Evolutionary conservation across 441 rosid genomes (phyloP).

Genomic region (Aquilaria agallochum): DNA sequence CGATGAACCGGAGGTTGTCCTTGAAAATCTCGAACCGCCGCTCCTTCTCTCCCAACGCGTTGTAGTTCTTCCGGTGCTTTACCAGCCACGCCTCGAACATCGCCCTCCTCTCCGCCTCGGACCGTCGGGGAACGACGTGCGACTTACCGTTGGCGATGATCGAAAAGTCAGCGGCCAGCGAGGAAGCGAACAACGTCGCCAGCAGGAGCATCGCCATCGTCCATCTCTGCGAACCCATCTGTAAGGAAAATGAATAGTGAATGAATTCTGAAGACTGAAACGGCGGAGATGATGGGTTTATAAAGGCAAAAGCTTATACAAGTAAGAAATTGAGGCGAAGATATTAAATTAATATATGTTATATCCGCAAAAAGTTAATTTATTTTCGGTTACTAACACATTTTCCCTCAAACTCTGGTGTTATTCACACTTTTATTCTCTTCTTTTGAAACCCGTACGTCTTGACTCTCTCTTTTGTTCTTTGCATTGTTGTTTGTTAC

Average conservation of each 20-base stretch:
- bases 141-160: constrained; percentile 62
- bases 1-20: constrained; percentile 76
- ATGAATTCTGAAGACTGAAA: not conserved
- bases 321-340: not conserved
- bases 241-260: not conserved
- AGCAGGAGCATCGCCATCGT: constrained; percentile 32
- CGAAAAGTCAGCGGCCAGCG: constrained; percentile 76
- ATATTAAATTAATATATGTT: not conserved
- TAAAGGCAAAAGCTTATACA: constrained; percentile 16
- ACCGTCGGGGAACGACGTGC: constrained; percentile 28
- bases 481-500: too few relatives aligned
- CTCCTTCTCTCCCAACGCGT: constrained; percentile 70
- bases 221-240: constrained; percentile 39
- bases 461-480: too few relatives aligned
- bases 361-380: not conserved
- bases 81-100: constrained; percentile 73
- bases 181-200: constrained; percentile 29
- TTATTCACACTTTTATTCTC: too few relatives aligned
- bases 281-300: constrained; percentile 14
- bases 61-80: constrained; percentile 64
- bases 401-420: too few relatives aligned
- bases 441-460: too few relatives aligned
- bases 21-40: constrained; percentile 70
- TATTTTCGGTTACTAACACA: not conserved
- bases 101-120: constrained; percentile 63